phyloP scores from a whole-genome alignment of 192 early-diverging fungal genomes.

The Martensiomyces pterosporus region DNA sequence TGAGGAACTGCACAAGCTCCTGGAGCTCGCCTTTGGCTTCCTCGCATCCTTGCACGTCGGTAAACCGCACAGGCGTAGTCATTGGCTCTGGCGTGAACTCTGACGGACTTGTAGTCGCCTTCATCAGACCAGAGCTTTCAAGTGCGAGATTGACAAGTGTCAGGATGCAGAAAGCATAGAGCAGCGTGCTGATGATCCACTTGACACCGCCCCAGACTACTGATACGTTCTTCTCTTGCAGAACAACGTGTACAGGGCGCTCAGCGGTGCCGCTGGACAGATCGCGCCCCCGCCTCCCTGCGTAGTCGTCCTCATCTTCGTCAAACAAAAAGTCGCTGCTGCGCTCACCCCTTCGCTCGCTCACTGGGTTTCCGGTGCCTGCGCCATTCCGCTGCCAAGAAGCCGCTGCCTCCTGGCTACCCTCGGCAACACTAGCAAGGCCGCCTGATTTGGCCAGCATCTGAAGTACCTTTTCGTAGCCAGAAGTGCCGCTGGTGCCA shows the following conservation, averaged over 20 bases:
- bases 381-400: conserved; percentile 1
- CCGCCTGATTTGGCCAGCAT: conserved; percentile 32
- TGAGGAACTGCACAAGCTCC: conserved; percentile 94
- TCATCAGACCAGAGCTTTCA: conserved; percentile 67
- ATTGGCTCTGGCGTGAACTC: conserved; percentile 34
- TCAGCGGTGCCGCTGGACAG: conserved; percentile 14
- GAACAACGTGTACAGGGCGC: conserved; percentile 33
- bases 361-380: neutral
- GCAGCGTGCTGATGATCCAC: conserved; percentile 34
- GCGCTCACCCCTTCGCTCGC: conserved; percentile 3
- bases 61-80: conserved; percentile 65
- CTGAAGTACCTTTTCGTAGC: conserved; percentile 41
- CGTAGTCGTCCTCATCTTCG: conserved; percentile 10
- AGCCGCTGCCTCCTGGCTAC: neutral
- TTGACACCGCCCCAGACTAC: conserved; percentile 27
- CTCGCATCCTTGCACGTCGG: conserved; percentile 95
- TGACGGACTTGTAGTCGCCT: conserved; percentile 40
- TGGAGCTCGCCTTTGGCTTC: conserved; percentile 97
- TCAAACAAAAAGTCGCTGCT: conserved; percentile 16
- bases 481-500: conserved; percentile 17
- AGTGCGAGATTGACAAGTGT: conserved; percentile 63
- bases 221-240: conserved; percentile 31
- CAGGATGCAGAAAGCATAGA: conserved; percentile 64
- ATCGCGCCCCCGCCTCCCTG: conserved; percentile 1
- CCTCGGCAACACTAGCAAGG: neutral